phyloP scores from a whole-genome alignment of 352 stramenopile genomes.

The Paralagenidium karlingii region DNA sequence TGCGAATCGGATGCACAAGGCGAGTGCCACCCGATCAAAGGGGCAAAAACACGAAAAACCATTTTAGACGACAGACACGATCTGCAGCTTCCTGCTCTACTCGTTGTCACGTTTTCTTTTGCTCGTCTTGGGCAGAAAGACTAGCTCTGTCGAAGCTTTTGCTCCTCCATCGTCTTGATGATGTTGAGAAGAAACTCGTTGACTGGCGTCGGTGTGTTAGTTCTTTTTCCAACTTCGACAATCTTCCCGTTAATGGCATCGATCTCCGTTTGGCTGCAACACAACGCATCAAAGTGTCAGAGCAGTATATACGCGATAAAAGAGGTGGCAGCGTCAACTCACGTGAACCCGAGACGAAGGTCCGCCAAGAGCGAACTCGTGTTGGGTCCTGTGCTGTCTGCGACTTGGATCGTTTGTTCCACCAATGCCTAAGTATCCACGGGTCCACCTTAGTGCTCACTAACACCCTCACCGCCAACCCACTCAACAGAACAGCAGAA shows the following conservation, averaged over 20 bases:
- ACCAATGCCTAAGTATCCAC: slow-evolving; percentile 29
- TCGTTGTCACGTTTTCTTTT: too few species aligned
- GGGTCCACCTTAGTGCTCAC: background rate
- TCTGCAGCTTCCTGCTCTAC: too few species aligned
- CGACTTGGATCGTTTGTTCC: slow-evolving; percentile 33
- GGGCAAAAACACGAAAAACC: too few species aligned
- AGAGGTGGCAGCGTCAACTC: background rate
- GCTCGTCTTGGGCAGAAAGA: too few species aligned
- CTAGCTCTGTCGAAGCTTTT: too few species aligned
- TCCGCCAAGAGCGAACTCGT: slow-evolving; percentile 68
- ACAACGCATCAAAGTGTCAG: background rate
- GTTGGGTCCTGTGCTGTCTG: slow-evolving; percentile 36
- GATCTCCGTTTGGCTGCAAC: slow-evolving; percentile 44
- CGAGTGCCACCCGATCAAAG: too few species aligned
- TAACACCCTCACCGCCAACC: background rate
- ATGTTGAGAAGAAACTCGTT: slow-evolving; percentile 46
- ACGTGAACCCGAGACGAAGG: slow-evolving; percentile 44
- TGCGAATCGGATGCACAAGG: too few species aligned
- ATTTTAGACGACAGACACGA: too few species aligned
- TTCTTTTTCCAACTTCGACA: slow-evolving; percentile 20
- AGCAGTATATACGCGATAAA: background rate
- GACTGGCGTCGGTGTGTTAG: slow-evolving; percentile 37
- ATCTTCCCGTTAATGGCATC: slow-evolving; percentile 58
- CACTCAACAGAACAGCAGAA: background rate
- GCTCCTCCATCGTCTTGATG: slow-evolving; percentile 48